A percentile compares a stretch with the other conserved stretches of the same genome.
Conservation (phyloP, 345 rosid genomes). For the Populus alba region DNA sequence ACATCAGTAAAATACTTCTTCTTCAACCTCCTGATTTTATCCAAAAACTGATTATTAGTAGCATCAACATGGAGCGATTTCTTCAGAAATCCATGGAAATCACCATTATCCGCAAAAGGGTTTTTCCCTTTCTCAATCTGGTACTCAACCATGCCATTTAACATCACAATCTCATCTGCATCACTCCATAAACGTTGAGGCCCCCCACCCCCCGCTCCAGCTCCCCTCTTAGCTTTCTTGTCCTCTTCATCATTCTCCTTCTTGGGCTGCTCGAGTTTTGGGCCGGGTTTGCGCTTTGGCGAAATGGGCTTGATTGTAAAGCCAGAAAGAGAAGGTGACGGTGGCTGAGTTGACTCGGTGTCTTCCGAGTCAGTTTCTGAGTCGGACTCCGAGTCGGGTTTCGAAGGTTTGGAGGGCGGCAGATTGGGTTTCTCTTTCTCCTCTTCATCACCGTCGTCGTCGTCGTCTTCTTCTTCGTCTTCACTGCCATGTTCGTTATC, state of each 20-base stretch:
- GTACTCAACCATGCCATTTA: conserved; percentile 42
- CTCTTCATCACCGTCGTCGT: neutral
- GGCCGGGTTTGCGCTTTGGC: conserved; percentile 9
- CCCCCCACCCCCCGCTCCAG: conserved; percentile 17
- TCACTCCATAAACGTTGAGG: conserved; percentile 45
- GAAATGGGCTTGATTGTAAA: conserved; percentile 29
- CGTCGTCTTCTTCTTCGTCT: neutral
- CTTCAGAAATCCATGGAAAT: conserved; percentile 35
- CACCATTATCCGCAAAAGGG: conserved; percentile 28
- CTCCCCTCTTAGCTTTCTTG: conserved; percentile 1
- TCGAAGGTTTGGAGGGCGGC: neutral
- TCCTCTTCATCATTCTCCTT: neutral
- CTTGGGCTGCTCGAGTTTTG: neutral
- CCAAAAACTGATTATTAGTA: conserved; percentile 36
- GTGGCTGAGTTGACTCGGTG: conserved; percentile 15
- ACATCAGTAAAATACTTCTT: conserved; percentile 32
- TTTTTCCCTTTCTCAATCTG: conserved; percentile 28
- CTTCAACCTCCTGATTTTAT: conserved; percentile 47
- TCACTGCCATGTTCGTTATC: conserved; percentile 18
- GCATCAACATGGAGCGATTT: conserved; percentile 34
- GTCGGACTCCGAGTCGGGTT: conserved; percentile 18
- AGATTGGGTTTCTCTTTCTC: neutral
- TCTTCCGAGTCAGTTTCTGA: conserved; percentile 36
- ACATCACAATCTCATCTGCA: conserved; percentile 40
- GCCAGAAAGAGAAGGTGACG: conserved; percentile 20